A percentile compares a stretch with the other conserved stretches of the same genome.
Evolutionary conservation across 345 rosid species (phyloP).

Genomic region (Salix dunnii): DNA sequence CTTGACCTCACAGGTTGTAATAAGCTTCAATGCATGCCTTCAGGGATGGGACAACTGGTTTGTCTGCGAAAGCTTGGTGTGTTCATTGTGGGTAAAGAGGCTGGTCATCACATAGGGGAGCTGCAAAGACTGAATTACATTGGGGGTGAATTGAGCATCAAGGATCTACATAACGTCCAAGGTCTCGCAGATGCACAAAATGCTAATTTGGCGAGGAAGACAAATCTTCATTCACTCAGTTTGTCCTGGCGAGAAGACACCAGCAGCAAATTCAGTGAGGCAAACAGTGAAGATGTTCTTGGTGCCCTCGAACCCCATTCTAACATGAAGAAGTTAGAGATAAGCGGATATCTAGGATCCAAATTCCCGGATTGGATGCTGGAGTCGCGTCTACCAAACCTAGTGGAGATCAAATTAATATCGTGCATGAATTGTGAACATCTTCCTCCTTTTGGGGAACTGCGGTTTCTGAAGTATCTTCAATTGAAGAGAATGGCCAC

Average conservation of each 20-base stretch:
- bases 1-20: background rate
- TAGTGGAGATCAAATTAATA: background rate
- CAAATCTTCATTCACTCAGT: background rate
- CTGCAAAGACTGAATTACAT: constrained; percentile 5
- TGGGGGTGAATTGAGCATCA: constrained; percentile 9
- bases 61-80: constrained; percentile 2
- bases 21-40: background rate
- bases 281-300: background rate
- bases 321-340: background rate
- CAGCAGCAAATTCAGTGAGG: background rate
- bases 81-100: constrained; percentile 12
- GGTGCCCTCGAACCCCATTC: background rate
- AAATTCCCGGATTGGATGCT: constrained; percentile 10
- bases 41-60: constrained; percentile 5
- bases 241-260: constrained; percentile 6
- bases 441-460: constrained; percentile 11
- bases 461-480: background rate
- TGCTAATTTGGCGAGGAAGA: constrained; percentile 16
- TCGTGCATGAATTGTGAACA: background rate
- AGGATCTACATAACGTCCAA: background rate
- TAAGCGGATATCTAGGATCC: background rate
- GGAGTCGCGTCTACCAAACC: background rate
- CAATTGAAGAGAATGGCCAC: background rate
- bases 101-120: background rate
- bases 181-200: constrained; percentile 9